Conservation (phyloP, 2,329 filamentous ascomycete species). For the Pseudodiploospora longispora region DNA sequence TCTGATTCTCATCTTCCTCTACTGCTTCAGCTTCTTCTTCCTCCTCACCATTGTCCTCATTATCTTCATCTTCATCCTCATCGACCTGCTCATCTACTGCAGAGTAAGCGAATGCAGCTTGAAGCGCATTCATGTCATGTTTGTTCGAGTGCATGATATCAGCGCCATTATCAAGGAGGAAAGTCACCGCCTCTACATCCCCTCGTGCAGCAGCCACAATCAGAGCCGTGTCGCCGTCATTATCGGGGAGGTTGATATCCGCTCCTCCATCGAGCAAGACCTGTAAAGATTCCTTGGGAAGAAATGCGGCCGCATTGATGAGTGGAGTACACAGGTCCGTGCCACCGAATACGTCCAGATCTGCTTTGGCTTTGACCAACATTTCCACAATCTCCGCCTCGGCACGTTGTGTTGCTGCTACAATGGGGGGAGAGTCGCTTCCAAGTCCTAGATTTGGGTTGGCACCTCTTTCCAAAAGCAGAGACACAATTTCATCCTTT, state of each 20-base stretch:
- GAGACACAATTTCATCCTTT: constrained; percentile 24
- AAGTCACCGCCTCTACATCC: constrained; percentile 24
- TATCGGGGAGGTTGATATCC: constrained; percentile 27
- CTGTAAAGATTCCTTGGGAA: constrained; percentile 22
- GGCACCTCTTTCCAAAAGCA: constrained; percentile 28
- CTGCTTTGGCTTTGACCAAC: constrained; percentile 26
- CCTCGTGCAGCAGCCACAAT: constrained; percentile 26
- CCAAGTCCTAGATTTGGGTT: constrained; percentile 28
- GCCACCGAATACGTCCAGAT: constrained; percentile 27
- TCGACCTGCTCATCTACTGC: not conserved
- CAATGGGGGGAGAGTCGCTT: constrained; percentile 27
- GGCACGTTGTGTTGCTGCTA: constrained; percentile 26
- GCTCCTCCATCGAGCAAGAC: constrained; percentile 27
- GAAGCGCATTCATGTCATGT: constrained; percentile 3
- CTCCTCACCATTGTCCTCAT: no score
- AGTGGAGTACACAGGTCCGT: constrained; percentile 26
- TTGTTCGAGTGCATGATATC: constrained; percentile 12
- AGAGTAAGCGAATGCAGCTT: constrained; percentile 1
- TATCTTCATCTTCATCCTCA: no score
- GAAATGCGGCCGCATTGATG: constrained; percentile 26
- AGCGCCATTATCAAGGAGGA: constrained; percentile 27
- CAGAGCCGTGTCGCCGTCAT: constrained; percentile 29
- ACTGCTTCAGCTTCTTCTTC: no score
- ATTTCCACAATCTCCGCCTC: constrained; percentile 27
- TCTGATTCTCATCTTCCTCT: no score